phyloP scores from a whole-genome alignment of 208 protist species.

The Jaenimonas drosophilae region DNA sequence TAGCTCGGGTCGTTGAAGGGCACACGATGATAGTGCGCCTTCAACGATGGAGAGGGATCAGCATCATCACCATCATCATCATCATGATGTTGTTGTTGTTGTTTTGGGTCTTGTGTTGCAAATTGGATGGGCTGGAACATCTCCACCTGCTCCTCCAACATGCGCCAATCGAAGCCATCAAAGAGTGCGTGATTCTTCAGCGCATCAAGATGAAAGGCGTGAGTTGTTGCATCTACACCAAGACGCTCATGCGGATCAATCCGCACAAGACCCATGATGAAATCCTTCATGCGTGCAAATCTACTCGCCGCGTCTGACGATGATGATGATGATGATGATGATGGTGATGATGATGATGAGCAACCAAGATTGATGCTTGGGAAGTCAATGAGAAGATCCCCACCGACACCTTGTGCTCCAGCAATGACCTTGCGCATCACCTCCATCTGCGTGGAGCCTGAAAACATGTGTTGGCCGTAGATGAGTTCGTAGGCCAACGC shows the following conservation, averaged over 20 bases:
- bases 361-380: conserved; percentile 26
- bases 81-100: no score
- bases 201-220: conserved; percentile 42
- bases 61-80: conserved; percentile 5
- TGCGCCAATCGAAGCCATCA: conserved; percentile 48
- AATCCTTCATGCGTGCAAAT: no score
- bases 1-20: conserved; percentile 56
- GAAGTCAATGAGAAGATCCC: conserved; percentile 17
- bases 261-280: not conserved
- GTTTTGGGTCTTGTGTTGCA: no score
- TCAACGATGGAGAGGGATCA: conserved; percentile 37
- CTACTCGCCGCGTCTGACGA: no score
- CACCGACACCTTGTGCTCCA: conserved; percentile 5
- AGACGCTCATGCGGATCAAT: conserved; percentile 60
- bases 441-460: conserved; percentile 41
- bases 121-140: conserved; percentile 16
- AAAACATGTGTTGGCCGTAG: conserved; percentile 81
- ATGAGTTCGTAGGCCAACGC: conserved; percentile 90
- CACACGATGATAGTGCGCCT: conserved; percentile 27
- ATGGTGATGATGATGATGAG: no score
- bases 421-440: conserved; percentile 66
- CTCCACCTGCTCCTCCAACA: conserved; percentile 38
- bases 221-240: conserved; percentile 41
- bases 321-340: no score
- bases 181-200: conserved; percentile 64